Conservation (phyloP, 495 filamentous ascomycete genomes). For the Neurospora sp. region DNA sequence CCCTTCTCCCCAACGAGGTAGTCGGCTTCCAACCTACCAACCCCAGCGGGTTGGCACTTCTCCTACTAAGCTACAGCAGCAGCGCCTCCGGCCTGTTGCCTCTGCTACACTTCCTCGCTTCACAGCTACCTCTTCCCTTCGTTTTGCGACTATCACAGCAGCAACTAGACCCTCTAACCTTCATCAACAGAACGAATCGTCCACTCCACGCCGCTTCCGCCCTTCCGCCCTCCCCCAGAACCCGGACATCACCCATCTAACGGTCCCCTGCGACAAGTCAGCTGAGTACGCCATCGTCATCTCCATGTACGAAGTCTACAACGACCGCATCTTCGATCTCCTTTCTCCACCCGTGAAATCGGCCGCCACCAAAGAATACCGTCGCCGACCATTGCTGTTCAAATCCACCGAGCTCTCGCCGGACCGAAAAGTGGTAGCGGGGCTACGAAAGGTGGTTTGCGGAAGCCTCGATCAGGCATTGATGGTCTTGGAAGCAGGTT, state of each 20-base stretch:
- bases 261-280: conserved; percentile 53
- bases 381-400: conserved; percentile 70
- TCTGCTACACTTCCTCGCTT: background rate
- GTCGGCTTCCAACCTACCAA: background rate
- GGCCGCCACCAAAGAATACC: conserved; percentile 51
- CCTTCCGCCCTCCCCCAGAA: conserved; percentile 56
- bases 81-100: background rate
- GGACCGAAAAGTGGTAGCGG: conserved; percentile 84
- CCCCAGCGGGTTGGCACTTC: background rate
- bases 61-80: background rate
- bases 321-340: conserved; percentile 94
- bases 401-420: conserved; percentile 76
- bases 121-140: background rate
- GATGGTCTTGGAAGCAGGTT: conserved; percentile 80
- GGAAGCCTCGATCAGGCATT: conserved; percentile 77
- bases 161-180: background rate
- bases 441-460: conserved; percentile 82
- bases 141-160: background rate
- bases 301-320: conserved; percentile 99
- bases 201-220: conserved; percentile 39
- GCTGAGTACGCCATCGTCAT: conserved; percentile 83
- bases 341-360: conserved; percentile 47
- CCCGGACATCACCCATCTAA: conserved; percentile 64
- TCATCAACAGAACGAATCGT: conserved; percentile 30
- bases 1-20: background rate